phyloP scores from a whole-genome alignment of 345 rosid genomes.

The Litchi chinensis region DNA sequence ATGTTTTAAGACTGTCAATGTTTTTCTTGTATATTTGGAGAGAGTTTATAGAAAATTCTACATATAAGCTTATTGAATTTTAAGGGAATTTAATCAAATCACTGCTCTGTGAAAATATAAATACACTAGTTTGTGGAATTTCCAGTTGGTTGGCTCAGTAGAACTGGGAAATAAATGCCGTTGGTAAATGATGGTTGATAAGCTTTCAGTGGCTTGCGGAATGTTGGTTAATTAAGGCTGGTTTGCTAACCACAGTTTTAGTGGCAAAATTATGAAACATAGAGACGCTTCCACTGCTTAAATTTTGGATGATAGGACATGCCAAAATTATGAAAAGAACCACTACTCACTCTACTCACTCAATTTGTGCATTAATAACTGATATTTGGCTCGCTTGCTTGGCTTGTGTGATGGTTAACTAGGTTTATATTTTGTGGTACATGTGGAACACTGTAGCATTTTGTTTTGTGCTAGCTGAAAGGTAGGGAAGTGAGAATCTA shows the following conservation, averaged over 20 bases:
- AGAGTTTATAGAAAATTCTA: no score
- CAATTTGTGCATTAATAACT: neutral
- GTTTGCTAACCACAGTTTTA: no score
- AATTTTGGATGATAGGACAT: no score
- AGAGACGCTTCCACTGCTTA: no score
- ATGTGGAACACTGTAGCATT: neutral
- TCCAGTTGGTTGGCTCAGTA: neutral
- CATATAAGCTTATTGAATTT: no score
- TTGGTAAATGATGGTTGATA: neutral
- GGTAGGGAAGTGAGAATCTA: neutral
- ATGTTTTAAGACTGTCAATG: neutral
- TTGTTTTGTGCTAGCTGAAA: neutral
- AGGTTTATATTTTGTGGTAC: neutral
- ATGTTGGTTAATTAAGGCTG: no score
- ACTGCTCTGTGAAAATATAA: no score
- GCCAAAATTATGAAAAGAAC: neutral
- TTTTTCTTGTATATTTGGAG: no score
- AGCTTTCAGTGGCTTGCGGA: no score
- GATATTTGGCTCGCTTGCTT: neutral
- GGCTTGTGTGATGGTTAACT: slow-evolving; percentile 16
- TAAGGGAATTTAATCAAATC: no score
- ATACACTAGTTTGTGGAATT: neutral
- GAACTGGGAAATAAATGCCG: neutral
- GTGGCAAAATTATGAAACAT: no score
- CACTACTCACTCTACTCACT: neutral